Evolutionary conservation across 1,284 basidiomycete genomes (phyloP).

Genomic region (Irpex sp.): DNA sequence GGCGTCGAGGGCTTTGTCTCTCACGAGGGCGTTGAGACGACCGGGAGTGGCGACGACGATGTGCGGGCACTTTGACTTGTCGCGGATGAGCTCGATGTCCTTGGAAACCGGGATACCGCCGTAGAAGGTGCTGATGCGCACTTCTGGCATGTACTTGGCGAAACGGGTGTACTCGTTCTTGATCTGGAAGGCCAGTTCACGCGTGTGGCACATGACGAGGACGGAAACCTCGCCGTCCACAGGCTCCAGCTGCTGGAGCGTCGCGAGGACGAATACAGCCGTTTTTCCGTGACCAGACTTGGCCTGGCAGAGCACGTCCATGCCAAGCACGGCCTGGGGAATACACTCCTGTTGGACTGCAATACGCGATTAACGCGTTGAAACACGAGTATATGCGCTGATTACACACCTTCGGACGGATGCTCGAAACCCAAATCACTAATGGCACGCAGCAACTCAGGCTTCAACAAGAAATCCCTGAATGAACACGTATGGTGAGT

Average conservation of each 20-base stretch:
- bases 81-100: constrained; percentile 91
- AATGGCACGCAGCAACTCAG: constrained; percentile 95
- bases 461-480: constrained; percentile 96
- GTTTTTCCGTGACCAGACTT: constrained; percentile 99
- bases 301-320: constrained; percentile 99
- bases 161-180: constrained; percentile 99
- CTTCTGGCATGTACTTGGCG: constrained; percentile 99
- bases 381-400: not conserved
- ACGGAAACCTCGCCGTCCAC: constrained; percentile 98
- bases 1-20: constrained; percentile 92
- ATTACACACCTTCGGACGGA: constrained; percentile 89
- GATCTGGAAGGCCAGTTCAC: constrained; percentile 99
- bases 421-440: constrained; percentile 99
- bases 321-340: constrained; percentile 98
- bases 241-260: constrained; percentile 97
- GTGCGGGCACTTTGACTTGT: constrained; percentile 98
- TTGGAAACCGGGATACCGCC: constrained; percentile 95
- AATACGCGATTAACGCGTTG: constrained; percentile 6
- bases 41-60: constrained; percentile 99
- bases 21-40: constrained; percentile 86
- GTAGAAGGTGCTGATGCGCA: constrained; percentile 97
- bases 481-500: constrained; percentile 15
- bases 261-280: constrained; percentile 97
- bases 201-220: constrained; percentile 97
- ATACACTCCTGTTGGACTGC: constrained; percentile 99